These are phyloP conservation scores for Leishmania mexicana DNA, from an alignment of 208 protist genomes.

Conservation along the genomic window DNA sequence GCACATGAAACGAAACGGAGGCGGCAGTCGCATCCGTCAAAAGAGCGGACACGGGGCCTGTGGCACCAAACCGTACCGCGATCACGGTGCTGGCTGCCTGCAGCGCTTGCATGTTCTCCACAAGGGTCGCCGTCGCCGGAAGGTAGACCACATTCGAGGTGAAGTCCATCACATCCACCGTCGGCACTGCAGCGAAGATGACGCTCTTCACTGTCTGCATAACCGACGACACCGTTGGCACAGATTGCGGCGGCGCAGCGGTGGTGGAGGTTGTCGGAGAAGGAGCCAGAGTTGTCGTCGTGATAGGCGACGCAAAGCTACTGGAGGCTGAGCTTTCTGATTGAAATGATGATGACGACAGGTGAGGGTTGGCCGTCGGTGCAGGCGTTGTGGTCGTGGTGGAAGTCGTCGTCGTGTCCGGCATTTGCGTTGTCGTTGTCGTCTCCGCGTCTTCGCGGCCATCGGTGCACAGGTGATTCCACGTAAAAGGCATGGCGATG, in stretches of 20 bases:
- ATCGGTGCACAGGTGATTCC: conserved; percentile 47
- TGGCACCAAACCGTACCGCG: conserved; percentile 27
- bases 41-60: conserved; percentile 23
- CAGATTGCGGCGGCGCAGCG: not conserved
- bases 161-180: conserved; percentile 38
- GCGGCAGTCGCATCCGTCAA: conserved; percentile 4
- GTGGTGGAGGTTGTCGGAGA: conserved; percentile 26
- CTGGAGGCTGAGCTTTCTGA: conserved; percentile 8
- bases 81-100: conserved; percentile 13
- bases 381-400: conserved; percentile 17
- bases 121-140: conserved; percentile 13
- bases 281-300: not conserved
- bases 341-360: not conserved
- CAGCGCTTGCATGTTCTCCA: conserved; percentile 26
- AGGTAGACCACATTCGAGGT: conserved; percentile 42
- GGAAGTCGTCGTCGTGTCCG: conserved; percentile 1
- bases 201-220: conserved; percentile 27
- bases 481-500: conserved; percentile 13
- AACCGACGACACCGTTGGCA: conserved; percentile 21
- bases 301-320: conserved; percentile 9
- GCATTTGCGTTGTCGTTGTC: conserved; percentile 18
- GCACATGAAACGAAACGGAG: conserved; percentile 27
- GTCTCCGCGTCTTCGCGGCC: conserved; percentile 9
- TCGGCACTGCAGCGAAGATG: conserved; percentile 22
- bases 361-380: not conserved